phyloP scores from a whole-genome alignment of 345 rosid species.

The Pistacia vera region DNA sequence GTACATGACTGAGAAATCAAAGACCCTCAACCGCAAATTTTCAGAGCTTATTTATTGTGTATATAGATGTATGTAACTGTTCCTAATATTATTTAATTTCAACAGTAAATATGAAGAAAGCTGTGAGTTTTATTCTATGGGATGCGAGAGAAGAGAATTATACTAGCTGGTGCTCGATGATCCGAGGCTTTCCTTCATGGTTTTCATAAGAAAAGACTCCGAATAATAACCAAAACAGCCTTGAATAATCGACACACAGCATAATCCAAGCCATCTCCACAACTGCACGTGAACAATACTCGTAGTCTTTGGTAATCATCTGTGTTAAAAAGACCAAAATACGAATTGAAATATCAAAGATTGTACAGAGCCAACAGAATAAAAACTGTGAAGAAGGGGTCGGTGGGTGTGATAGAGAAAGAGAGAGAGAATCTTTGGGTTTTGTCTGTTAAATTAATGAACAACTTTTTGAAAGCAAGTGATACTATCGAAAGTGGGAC shows the following conservation, averaged over 20 bases:
- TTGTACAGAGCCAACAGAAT: neutral
- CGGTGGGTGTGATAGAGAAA: conserved; percentile 17
- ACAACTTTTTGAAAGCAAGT: neutral
- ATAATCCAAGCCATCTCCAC: conserved; percentile 77
- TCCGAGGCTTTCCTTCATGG: conserved; percentile 88
- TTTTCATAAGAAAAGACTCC: conserved; percentile 85
- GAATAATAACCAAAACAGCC: conserved; percentile 74
- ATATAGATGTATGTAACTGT: neutral
- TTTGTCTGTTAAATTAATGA: conserved; percentile 24
- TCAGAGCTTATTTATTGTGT: neutral
- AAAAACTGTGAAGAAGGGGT: neutral
- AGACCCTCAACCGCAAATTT: conserved; percentile 11
- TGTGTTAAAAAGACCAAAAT: conserved; percentile 20
- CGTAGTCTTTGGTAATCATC: conserved; percentile 68
- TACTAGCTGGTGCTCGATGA: conserved; percentile 44
- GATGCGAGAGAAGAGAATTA: neutral
- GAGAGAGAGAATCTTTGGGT: conserved; percentile 18
- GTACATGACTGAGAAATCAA: conserved; percentile 44
- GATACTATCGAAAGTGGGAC: too few relatives aligned
- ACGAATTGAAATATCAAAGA: too few relatives aligned
- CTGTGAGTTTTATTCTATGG: too few relatives aligned
- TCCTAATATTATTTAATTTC: neutral
- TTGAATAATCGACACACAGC: conserved; percentile 71
- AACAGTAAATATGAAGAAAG: too few relatives aligned
- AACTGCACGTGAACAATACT: conserved; percentile 36